Conservation (phyloP, 2,329 filamentous ascomycete genomes). For the Aspergillus sp. region DNA sequence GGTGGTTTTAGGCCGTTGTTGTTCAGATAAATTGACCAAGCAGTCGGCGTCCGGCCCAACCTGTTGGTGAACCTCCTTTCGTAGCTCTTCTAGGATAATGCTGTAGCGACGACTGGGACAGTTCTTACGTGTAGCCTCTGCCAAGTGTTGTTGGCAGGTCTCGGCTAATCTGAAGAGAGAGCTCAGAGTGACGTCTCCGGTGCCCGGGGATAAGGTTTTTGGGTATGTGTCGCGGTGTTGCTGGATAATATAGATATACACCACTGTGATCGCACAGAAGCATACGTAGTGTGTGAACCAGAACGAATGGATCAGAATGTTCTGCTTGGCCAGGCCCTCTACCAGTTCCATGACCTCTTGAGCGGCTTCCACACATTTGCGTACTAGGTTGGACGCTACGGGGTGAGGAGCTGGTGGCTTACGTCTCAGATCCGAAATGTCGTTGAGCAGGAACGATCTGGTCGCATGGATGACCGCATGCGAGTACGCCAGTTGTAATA, state of each 20-base stretch:
- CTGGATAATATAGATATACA: constrained; percentile 47
- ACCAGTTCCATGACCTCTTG: constrained; percentile 42
- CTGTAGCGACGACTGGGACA: constrained; percentile 51
- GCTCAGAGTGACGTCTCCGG: constrained; percentile 23
- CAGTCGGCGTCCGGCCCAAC: constrained; percentile 23
- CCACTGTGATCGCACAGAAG: constrained; percentile 45
- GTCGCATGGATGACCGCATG: constrained; percentile 44
- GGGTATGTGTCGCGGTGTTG: constrained; percentile 31
- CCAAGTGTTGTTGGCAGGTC: constrained; percentile 48
- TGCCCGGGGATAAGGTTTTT: constrained; percentile 19
- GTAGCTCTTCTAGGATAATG: constrained; percentile 51
- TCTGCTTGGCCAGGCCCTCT: constrained; percentile 39
- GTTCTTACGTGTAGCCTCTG: constrained; percentile 49
- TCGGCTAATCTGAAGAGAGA: constrained; percentile 47
- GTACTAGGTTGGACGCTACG: constrained; percentile 39
- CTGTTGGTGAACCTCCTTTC: constrained; percentile 44
- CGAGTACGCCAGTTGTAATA: constrained; percentile 40
- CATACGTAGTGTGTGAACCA: constrained; percentile 49
- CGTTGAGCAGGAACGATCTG: constrained; percentile 38
- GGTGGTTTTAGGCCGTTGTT: background rate
- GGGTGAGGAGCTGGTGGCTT: constrained; percentile 31
- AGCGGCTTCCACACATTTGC: constrained; percentile 48
- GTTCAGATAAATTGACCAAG: background rate
- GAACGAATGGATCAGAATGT: constrained; percentile 41
- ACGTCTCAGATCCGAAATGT: constrained; percentile 40